Conservation (phyloP, 768 basidiomycete genomes). For the Rhodotorula paludigena region DNA sequence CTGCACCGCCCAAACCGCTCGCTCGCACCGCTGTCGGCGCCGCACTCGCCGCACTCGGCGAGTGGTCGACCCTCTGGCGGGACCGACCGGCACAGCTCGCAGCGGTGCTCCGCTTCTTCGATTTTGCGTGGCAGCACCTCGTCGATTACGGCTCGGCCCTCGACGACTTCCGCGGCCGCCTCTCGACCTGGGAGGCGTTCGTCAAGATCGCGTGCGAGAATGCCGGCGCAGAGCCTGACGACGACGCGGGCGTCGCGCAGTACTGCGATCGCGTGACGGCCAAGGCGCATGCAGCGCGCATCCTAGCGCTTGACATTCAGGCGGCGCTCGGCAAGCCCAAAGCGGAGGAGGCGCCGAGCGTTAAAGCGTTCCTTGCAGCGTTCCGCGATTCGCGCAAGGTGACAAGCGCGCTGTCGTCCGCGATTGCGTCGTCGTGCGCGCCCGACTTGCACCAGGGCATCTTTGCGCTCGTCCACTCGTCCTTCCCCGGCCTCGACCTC, state of each 20-base stretch:
- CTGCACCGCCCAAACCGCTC: constrained; percentile 7
- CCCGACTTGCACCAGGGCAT: constrained; percentile 64
- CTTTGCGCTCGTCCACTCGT: constrained; percentile 52
- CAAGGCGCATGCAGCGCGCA: constrained; percentile 69
- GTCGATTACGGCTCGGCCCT: constrained; percentile 64
- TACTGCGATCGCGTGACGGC: constrained; percentile 63
- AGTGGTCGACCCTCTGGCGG: constrained; percentile 73
- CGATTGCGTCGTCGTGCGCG: constrained; percentile 58
- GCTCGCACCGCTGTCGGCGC: constrained; percentile 60
- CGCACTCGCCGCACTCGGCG: constrained; percentile 61
- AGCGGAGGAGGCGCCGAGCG: constrained; percentile 18
- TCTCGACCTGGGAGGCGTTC: constrained; percentile 55
- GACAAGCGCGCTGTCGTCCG: constrained; percentile 32
- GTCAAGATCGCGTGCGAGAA: constrained; percentile 56
- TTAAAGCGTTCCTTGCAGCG: constrained; percentile 16
- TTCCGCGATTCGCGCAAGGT: constrained; percentile 22
- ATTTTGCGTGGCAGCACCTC: constrained; percentile 72
- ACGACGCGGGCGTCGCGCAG: constrained; percentile 58
- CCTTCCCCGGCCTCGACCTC: constrained; percentile 61
- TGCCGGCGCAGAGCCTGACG: constrained; percentile 36
- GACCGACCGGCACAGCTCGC: constrained; percentile 69
- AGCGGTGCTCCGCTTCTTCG: constrained; percentile 68
- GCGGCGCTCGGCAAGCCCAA: constrained; percentile 4
- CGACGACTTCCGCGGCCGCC: constrained; percentile 56
- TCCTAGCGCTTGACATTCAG: constrained; percentile 69